A percentile compares a stretch with the other conserved stretches of the same genome.
phyloP scores from a whole-genome alignment of 768 basidiomycete species.

The Postia placenta region DNA sequence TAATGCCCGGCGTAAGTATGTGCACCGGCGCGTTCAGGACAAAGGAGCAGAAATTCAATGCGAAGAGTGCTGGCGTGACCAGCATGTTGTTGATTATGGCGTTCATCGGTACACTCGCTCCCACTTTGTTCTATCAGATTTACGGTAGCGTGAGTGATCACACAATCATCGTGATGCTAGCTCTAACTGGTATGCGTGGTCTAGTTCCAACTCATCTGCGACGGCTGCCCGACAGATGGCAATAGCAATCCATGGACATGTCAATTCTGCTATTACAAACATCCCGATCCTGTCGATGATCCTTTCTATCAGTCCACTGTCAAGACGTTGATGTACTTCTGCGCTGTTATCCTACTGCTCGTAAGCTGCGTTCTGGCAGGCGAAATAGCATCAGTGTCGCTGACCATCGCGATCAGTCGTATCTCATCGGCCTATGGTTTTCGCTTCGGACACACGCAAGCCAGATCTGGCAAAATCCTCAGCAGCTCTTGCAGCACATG shows the following conservation, averaged over 20 bases:
- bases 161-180: conserved; percentile 6
- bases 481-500: conserved; percentile 63
- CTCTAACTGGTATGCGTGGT: conserved; percentile 1
- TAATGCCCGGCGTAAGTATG: conserved; percentile 98
- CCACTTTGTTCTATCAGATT: conserved; percentile 96
- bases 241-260: conserved; percentile 70
- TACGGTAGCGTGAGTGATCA: conserved; percentile 84
- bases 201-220: conserved; percentile 85
- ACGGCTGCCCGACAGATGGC: conserved; percentile 59
- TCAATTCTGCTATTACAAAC: conserved; percentile 89
- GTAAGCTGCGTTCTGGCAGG: conserved; percentile 43
- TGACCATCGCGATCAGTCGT: conserved; percentile 54
- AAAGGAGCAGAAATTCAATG: conserved; percentile 98
- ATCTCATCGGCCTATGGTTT: conserved; percentile 97
- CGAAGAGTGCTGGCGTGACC: conserved; percentile 97
- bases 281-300: conserved; percentile 88
- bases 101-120: conserved; percentile 91
- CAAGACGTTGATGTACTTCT: conserved; percentile 93
- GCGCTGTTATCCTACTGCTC: conserved; percentile 83
- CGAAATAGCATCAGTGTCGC: neutral
- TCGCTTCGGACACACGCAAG: conserved; percentile 95
- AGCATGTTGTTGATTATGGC: conserved; percentile 99
- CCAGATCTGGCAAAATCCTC: conserved; percentile 99
- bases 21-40: conserved; percentile 78
- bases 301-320: conserved; percentile 97